These are phyloP conservation scores for Gossypium ekmanianum DNA, from an alignment of 345 rosid species.

Conservation along the genomic window DNA sequence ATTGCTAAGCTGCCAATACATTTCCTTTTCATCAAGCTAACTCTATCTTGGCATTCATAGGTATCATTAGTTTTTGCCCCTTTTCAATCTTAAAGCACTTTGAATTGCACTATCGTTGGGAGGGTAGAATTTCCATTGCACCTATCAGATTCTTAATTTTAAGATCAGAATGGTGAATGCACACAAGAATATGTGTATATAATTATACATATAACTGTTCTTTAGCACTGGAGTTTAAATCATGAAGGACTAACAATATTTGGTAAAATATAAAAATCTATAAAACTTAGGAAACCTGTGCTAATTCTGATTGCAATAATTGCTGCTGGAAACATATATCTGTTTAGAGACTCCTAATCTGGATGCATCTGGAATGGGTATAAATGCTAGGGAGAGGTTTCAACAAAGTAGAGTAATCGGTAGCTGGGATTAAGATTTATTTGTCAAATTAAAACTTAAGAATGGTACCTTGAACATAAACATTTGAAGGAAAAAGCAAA, in stretches of 20 bases:
- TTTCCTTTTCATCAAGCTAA: not conserved
- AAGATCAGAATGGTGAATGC: not conserved
- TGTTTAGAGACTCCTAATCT: not conserved
- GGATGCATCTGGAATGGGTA: not conserved
- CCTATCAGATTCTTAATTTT: not conserved
- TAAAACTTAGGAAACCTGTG: not conserved
- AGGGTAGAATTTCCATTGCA: not conserved
- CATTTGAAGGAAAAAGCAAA: not conserved
- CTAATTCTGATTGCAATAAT: not conserved
- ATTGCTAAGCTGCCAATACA: not conserved
- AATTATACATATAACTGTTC: not conserved
- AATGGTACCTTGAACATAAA: not conserved
- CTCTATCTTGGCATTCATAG: slow-evolving; percentile 3
- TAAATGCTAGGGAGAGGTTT: not conserved
- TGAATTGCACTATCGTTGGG: not conserved
- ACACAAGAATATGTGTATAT: not conserved
- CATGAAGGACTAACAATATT: not conserved
- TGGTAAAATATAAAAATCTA: not conserved
- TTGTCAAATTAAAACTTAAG: not conserved
- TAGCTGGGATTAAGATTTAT: slow-evolving; percentile 7
- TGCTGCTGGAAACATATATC: not conserved
- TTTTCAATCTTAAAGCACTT: not conserved
- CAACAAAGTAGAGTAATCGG: not conserved
- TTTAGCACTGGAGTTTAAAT: not conserved
- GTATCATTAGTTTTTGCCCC: not conserved